These are phyloP conservation scores for Plantago elongata DNA, from an alignment of 257 asterid genomes.

Conservation along the genomic window DNA sequence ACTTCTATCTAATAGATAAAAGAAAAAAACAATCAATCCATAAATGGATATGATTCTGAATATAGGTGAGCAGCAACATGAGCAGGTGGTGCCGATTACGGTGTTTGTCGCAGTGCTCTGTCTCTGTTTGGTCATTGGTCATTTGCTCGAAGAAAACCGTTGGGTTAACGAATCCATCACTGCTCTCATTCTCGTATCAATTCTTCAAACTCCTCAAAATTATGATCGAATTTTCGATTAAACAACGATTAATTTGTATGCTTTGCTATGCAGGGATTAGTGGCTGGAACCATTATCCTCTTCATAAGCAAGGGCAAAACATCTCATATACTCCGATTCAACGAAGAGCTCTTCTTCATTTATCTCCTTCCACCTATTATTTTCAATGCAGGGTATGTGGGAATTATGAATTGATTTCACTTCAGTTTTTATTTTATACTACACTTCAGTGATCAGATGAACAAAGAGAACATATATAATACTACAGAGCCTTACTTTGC, in stretches of 20 bases:
- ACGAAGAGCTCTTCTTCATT: constrained; percentile 81
- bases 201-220: too few relatives aligned
- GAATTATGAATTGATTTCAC: too few relatives aligned
- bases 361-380: constrained; percentile 93
- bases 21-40: too few relatives aligned
- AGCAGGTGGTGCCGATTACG: constrained; percentile 43
- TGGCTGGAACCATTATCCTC: constrained; percentile 61
- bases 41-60: constrained; percentile 26
- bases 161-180: constrained; percentile 51
- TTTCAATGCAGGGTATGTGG: constrained; percentile 85
- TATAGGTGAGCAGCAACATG: constrained; percentile 23
- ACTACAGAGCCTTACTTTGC: too few relatives aligned
- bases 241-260: too few relatives aligned
- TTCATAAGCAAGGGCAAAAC: constrained; percentile 68
- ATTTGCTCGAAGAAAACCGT: constrained; percentile 41
- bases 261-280: constrained; percentile 42
- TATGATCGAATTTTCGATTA: too few relatives aligned
- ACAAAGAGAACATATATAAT: too few relatives aligned
- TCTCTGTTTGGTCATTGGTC: constrained; percentile 40
- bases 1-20: too few relatives aligned
- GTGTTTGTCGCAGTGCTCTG: constrained; percentile 44
- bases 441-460: too few relatives aligned
- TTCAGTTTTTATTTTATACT: too few relatives aligned
- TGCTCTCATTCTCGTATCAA: constrained; percentile 44
- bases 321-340: constrained; percentile 79